Evolutionary conservation across 2,329 filamentous ascomycete species (phyloP).

Genomic region (Fusarium sp.): DNA sequence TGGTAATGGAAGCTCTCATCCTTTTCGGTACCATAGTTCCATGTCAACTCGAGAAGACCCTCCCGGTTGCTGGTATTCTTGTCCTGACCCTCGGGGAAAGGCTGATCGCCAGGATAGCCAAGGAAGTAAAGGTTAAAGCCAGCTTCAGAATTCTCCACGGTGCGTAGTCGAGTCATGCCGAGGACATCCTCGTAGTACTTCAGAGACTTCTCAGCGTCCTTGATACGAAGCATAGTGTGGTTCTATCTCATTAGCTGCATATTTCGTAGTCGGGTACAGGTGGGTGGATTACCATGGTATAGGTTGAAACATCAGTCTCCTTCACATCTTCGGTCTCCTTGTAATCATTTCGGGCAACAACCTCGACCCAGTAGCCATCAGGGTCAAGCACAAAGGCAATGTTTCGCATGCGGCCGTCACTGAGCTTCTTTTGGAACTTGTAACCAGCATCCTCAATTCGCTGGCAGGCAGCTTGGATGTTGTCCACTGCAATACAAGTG

Average conservation of each 20-base stretch:
- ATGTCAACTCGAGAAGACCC: slow-evolving; percentile 90
- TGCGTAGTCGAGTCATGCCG: slow-evolving; percentile 87
- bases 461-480: slow-evolving; percentile 90
- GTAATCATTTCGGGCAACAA: slow-evolving; percentile 78
- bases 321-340: slow-evolving; percentile 79
- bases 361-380: slow-evolving; percentile 88
- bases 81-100: slow-evolving; percentile 57
- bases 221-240: slow-evolving; percentile 96
- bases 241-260: slow-evolving; percentile 63
- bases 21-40: slow-evolving; percentile 87
- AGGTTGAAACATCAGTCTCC: slow-evolving; percentile 79
- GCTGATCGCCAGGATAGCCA: slow-evolving; percentile 75
- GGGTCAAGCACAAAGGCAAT: slow-evolving; percentile 94
- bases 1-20: slow-evolving; percentile 88
- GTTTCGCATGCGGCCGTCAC: slow-evolving; percentile 85
- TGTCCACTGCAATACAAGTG: slow-evolving; percentile 84
- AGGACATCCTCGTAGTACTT: slow-evolving; percentile 87
- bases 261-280: not conserved
- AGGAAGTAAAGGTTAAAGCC: slow-evolving; percentile 95
- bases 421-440: slow-evolving; percentile 93
- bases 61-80: slow-evolving; percentile 74
- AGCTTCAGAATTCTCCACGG: slow-evolving; percentile 74
- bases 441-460: slow-evolving; percentile 91
- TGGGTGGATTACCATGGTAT: slow-evolving; percentile 70
- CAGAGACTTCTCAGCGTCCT: slow-evolving; percentile 79